phyloP scores from a whole-genome alignment of 2,329 filamentous ascomycete species.

The Pyrenophora seminiperda region DNA sequence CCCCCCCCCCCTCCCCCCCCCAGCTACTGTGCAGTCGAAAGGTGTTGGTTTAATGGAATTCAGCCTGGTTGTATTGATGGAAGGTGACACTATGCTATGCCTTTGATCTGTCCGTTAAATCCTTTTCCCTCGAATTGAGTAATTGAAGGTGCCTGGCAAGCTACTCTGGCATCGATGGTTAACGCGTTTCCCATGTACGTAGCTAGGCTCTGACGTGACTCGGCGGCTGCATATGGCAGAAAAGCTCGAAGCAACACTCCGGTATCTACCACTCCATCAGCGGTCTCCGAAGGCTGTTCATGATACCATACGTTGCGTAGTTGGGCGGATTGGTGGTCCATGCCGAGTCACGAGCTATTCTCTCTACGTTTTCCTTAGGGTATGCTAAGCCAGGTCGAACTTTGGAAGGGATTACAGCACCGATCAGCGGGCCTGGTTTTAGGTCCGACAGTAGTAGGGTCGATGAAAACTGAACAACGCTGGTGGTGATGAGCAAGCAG shows the following conservation, averaged over 20 bases:
- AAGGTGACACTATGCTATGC: background rate
- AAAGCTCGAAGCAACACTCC: constrained; percentile 11
- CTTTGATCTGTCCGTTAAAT: too few relatives aligned
- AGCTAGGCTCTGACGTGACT: constrained; percentile 8
- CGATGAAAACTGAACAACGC: constrained; percentile 12
- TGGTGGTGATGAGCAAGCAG: constrained; percentile 11
- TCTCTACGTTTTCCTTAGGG: background rate
- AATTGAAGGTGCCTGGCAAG: constrained; percentile 11
- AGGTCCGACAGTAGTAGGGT: constrained; percentile 14
- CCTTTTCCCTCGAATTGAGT: too few relatives aligned
- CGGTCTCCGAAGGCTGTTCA: background rate
- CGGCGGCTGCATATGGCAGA: constrained; percentile 8
- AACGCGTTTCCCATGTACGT: constrained; percentile 11
- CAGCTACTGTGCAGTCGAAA: constrained; percentile 9
- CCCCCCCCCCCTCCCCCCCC: too few relatives aligned
- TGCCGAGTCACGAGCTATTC: constrained; percentile 9
- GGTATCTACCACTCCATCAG: constrained; percentile 6
- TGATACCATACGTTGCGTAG: constrained; percentile 11
- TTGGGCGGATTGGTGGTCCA: constrained; percentile 15
- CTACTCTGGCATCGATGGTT: constrained; percentile 12
- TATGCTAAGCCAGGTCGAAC: constrained; percentile 6
- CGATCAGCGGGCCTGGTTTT: constrained; percentile 5
- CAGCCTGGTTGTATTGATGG: constrained; percentile 1
- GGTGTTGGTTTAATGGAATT: background rate
- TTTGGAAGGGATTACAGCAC: background rate